A percentile compares a stretch with the other conserved stretches of the same genome.
Evolutionary conservation across 768 basidiomycete genomes (phyloP).

Genomic region (Peribolospora baueri): DNA sequence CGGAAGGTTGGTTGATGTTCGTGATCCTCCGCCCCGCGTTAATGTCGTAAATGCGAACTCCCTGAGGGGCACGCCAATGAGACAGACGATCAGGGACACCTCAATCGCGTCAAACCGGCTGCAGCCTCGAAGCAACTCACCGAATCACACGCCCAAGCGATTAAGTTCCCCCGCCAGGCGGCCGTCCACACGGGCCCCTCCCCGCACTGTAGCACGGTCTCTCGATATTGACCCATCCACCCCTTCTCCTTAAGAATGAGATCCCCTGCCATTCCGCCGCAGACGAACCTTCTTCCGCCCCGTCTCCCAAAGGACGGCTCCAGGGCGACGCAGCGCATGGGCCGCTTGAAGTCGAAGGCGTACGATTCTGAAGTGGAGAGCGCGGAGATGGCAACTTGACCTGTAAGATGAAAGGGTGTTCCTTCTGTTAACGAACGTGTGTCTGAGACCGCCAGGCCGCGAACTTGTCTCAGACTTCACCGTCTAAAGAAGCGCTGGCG

Average conservation of each 20-base stretch:
- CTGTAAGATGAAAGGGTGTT: constrained; percentile 22
- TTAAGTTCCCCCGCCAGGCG: constrained; percentile 59
- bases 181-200: constrained; percentile 91
- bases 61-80: constrained; percentile 25
- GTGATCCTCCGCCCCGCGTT: constrained; percentile 50
- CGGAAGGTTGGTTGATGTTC: constrained; percentile 54
- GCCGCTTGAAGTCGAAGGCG: constrained; percentile 70
- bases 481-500: constrained; percentile 78
- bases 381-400: constrained; percentile 73
- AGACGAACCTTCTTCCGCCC: constrained; percentile 53
- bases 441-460: not conserved
- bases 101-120: not conserved
- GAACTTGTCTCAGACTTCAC: constrained; percentile 25
- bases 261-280: constrained; percentile 72
- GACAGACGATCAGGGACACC: not conserved
- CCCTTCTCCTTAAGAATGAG: constrained; percentile 79
- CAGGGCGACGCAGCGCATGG: constrained; percentile 66
- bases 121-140: constrained; percentile 23
- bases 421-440: not conserved
- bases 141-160: constrained; percentile 88
- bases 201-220: constrained; percentile 32
- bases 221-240: constrained; percentile 73
- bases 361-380: constrained; percentile 55
- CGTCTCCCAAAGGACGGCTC: constrained; percentile 74
- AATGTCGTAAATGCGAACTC: constrained; percentile 81